Percentiles rank a stretch among this genome's conserved stretches.
Conservation (phyloP, 768 basidiomycete genomes). For the Boletus vermiculosoides region DNA sequence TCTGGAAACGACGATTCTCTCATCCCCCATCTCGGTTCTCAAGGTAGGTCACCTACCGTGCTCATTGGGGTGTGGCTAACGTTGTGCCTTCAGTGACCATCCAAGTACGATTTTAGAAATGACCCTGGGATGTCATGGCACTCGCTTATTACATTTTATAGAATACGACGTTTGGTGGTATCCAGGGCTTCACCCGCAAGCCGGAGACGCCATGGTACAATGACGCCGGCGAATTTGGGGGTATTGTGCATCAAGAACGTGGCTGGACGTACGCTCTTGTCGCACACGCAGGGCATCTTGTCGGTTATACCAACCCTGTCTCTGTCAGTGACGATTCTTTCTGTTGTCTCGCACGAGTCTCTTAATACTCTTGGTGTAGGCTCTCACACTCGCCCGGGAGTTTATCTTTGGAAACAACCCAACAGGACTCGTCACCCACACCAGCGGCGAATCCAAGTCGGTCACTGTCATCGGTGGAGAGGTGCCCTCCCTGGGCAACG, state of each 20-base stretch:
- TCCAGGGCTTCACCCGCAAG: constrained; percentile 67
- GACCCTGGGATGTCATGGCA: not conserved
- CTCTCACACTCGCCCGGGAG: constrained; percentile 58
- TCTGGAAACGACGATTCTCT: constrained; percentile 72
- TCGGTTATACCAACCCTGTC: constrained; percentile 37
- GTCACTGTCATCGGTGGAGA: constrained; percentile 50
- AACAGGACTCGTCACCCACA: constrained; percentile 52
- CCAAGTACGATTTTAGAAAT: constrained; percentile 38
- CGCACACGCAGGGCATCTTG: constrained; percentile 39
- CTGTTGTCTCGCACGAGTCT: not conserved
- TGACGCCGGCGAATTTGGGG: constrained; percentile 56
- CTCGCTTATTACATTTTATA: constrained; percentile 23
- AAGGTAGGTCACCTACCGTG: constrained; percentile 41
- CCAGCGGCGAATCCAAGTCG: constrained; percentile 20
- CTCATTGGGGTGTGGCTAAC: constrained; percentile 3
- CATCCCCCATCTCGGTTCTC: constrained; percentile 59
- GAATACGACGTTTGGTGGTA: constrained; percentile 80
- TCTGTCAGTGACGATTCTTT: constrained; percentile 41
- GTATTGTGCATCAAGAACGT: constrained; percentile 74
- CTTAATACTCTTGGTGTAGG: constrained; percentile 38
- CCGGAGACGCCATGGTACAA: constrained; percentile 70
- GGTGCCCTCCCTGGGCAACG: constrained; percentile 41
- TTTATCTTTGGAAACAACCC: constrained; percentile 64
- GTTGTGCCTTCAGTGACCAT: constrained; percentile 47
- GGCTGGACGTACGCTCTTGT: constrained; percentile 48